phyloP scores from a whole-genome alignment of 352 stramenopile genomes.

The Aphanomyces euteiches region DNA sequence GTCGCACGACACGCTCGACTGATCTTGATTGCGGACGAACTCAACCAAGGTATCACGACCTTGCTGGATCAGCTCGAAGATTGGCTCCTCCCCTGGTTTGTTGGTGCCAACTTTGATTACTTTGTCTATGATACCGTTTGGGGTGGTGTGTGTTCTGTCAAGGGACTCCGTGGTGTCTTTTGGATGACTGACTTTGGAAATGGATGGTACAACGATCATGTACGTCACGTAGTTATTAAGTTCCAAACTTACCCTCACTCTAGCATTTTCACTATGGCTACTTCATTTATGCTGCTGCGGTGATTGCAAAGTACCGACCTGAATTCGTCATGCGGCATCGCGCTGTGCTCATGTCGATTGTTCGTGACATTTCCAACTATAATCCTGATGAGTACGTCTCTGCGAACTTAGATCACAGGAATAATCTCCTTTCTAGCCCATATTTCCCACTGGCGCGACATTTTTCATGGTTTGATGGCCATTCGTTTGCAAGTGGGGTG shows the following conservation, averaged over 20 bases:
- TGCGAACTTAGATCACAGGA: conserved; percentile 8
- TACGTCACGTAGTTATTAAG: conserved; percentile 40
- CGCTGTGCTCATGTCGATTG: conserved; percentile 64
- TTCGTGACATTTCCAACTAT: conserved; percentile 70
- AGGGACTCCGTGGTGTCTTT: conserved; percentile 87
- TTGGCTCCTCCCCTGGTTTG: conserved; percentile 75
- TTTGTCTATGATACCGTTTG: conserved; percentile 92
- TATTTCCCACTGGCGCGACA: conserved; percentile 91
- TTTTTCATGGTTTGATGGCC: conserved; percentile 96
- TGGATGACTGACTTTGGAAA: conserved; percentile 93
- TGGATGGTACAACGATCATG: conserved; percentile 86
- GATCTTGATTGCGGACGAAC: conserved; percentile 73
- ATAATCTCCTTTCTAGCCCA: conserved; percentile 36
- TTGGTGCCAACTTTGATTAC: conserved; percentile 65
- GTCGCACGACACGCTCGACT: conserved; percentile 68
- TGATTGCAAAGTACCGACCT: conserved; percentile 74
- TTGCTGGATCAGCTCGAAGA: conserved; percentile 61
- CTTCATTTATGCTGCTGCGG: conserved; percentile 80
- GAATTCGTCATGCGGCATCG: conserved; percentile 68
- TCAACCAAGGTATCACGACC: conserved; percentile 48
- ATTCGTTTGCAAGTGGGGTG: conserved; percentile 94
- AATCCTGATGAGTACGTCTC: conserved; percentile 57
- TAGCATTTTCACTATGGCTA: conserved; percentile 98
- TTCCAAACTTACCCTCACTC: not conserved
- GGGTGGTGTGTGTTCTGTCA: conserved; percentile 88